Evolutionary conservation across 306 rosid species (phyloP), one percentile per base, ranked within the genome.

Genomic region (Vigna angularis): DNA sequence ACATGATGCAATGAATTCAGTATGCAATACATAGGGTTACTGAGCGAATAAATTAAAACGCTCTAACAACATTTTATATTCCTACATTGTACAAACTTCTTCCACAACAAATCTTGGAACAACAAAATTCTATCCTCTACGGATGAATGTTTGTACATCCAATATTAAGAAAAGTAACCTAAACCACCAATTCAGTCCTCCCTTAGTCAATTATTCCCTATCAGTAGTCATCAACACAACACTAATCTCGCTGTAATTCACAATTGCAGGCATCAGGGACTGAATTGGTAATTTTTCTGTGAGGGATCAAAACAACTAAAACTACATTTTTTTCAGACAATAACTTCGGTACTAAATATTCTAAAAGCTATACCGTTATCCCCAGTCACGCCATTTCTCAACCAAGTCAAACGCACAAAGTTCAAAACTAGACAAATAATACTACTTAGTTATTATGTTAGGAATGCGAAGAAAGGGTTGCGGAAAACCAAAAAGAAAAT

Each of bases 401-500:
- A 13, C n/a, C 50, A 48, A 10, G 58, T 3, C 57, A 16, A 64
- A 53, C 32, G 63, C 62, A 9, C 62, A 9, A 78, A 66, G 53
- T 61, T 73, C 53, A 78, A 58, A 51, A 42, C 36, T 44, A 40
- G 6, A 67, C 24, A 52, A 49, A 26, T 26, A 48, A 30, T 20
- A 55, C 45, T 30, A 79, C 73, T 71, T 15, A 53, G 53, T 42
- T 49, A 10, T 74, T 44, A 79, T 30, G 28, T 28, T 44, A 38
- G 22, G 49, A 66, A 0, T 7, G 6, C 13, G 40, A 83, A 56
- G 28, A 24, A 36, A n/a, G 13, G 34, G 51, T 32, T 30, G 76
- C 13, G 11, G 13, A 34, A 1, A 38, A 36, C 3, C 16, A 7
- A 3, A 4, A 57, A 6, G 7, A 14, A 57, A 20, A 4, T 0